Conservation (phyloP, 2,329 filamentous ascomycete species). For the Neophaeococcomyces aloes region DNA sequence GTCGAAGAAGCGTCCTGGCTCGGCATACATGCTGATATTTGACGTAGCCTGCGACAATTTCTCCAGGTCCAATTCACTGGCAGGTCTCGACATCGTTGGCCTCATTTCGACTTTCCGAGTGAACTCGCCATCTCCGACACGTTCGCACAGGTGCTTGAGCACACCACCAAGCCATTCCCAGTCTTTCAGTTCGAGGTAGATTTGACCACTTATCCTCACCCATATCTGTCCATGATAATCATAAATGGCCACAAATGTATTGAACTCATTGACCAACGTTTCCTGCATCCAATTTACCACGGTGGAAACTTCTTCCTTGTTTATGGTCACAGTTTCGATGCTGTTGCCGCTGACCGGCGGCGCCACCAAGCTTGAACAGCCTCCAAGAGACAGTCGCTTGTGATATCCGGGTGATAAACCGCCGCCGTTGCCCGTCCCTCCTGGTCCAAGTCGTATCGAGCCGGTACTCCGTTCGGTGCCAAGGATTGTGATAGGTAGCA, state of each 20-base stretch:
- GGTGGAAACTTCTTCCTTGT: constrained; percentile 29
- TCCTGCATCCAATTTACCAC: constrained; percentile 50
- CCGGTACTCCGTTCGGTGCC: constrained; percentile 23
- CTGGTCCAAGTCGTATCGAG: constrained; percentile 20
- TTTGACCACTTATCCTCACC: constrained; percentile 65
- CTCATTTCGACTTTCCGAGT: constrained; percentile 11
- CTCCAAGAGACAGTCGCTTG: neutral
- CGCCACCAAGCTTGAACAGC: neutral
- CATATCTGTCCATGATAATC: constrained; percentile 54
- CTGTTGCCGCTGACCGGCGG: neutral
- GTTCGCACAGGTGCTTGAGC: constrained; percentile 47
- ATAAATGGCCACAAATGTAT: constrained; percentile 61
- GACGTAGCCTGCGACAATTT: constrained; percentile 3
- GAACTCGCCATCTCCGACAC: constrained; percentile 28
- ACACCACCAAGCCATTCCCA: constrained; percentile 59
- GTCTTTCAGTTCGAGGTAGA: constrained; percentile 71
- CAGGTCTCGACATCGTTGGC: constrained; percentile 6
- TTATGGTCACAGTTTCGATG: constrained; percentile 14
- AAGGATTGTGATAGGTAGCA: constrained; percentile 51
- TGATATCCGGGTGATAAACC: constrained; percentile 18
- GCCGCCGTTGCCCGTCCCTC: constrained; percentile 21
- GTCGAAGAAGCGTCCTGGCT: constrained; percentile 1
- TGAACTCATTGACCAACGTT: constrained; percentile 47
- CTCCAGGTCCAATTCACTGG: constrained; percentile 10
- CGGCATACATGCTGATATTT: constrained; percentile 3